Evolutionary conservation across 345 rosid species (phyloP).

Genomic region (Salix viminalis): DNA sequence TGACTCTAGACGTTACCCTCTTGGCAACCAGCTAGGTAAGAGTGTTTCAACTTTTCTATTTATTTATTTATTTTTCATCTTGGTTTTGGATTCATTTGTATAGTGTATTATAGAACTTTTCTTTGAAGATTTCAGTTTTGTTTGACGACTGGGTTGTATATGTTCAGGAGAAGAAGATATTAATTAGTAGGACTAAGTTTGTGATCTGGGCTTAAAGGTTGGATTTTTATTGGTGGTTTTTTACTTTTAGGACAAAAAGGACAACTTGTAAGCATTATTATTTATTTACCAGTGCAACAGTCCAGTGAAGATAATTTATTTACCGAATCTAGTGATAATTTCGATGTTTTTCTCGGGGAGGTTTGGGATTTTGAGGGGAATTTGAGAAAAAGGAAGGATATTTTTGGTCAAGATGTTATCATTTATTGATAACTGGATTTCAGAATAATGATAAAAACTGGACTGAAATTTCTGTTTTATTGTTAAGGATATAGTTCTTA

Average conservation of each 20-base stretch:
- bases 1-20: slow-evolving; percentile 33
- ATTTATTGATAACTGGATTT: not conserved
- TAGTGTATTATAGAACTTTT: not conserved
- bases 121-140: not conserved
- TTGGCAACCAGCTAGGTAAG: slow-evolving; percentile 40
- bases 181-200: not conserved
- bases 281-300: not conserved
- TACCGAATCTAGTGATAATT: not conserved
- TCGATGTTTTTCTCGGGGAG: not conserved
- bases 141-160: not conserved
- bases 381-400: not conserved
- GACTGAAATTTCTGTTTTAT: not conserved
- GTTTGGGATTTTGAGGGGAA: not conserved
- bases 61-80: not conserved
- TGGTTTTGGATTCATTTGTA: not conserved
- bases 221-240: not conserved
- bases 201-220: not conserved
- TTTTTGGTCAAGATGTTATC: not conserved
- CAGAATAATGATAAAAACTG: not conserved
- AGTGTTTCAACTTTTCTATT: not conserved
- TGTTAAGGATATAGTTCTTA: not conserved
- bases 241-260: not conserved
- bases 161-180: not conserved
- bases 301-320: not conserved
- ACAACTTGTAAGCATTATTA: not conserved